Evolutionary conservation across 257 asterid genomes (phyloP), one percentile per base, ranked within the genome.

Genomic region (Forsythia suspensa): DNA sequence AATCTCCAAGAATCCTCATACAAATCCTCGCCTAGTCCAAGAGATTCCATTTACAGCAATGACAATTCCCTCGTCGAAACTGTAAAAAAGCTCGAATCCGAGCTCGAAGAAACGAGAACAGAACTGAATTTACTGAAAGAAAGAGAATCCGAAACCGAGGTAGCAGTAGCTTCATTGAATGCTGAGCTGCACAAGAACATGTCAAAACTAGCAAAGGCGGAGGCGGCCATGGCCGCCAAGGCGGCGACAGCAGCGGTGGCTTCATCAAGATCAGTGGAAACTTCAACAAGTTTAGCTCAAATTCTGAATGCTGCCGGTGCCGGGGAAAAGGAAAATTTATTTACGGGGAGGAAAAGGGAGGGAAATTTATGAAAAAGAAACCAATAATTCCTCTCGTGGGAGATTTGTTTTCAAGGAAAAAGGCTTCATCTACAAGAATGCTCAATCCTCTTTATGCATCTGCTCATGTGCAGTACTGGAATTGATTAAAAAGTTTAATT

Each of bases 181-280:
- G 97, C 97, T 0, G 96, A 94, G 92, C 93, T 94, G 71, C 98
- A 91, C 57, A 89, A 81, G 88, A 94, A 84, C 88, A 92, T 89
- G 97, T 87, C 97, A 0, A 92, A 88, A 83, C 76, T 87, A 67
- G 97, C 97, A 0, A 78, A 21, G 15, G 97, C 95, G 0, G 98
- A 92, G 87, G 97, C 91, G 20, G 85, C 79, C 41, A 82, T 78
- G 8, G 86, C 83, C 7, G 84, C 71, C 2, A 83, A 61, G 24
- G 89, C 84, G 0, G 82, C 81, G 1, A 57, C 78, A 29, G 82
- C 82, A 0, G 78, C 70, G 29, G 12, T 20, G 74, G 82, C 84
- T 21, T 41, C 78, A 7, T 40, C 79, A 41, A 81, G 83, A 70
- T 72, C 84, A 2, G 44, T 7, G 55, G 18, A 43, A 16, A 36